Evolutionary conservation across 345 rosid species (phyloP).

Genomic region (Rhodomyrtus tomentosa): DNA sequence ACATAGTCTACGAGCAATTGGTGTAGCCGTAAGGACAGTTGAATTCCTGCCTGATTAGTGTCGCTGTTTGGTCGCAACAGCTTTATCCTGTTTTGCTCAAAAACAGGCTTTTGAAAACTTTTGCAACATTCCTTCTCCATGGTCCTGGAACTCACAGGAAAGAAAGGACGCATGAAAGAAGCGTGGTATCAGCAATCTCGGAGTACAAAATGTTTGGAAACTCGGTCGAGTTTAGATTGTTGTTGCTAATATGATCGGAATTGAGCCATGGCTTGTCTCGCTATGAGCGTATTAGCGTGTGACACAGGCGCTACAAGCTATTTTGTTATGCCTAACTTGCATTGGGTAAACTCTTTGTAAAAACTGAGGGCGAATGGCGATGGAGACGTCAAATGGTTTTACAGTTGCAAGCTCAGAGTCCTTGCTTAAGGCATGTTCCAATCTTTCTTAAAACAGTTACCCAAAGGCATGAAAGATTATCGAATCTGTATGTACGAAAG

Average conservation of each 20-base stretch:
- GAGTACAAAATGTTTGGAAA: background rate
- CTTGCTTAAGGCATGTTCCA: background rate
- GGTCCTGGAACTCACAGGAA: background rate
- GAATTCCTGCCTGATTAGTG: background rate
- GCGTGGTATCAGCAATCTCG: background rate
- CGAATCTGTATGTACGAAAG: background rate
- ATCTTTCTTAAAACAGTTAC: too few species aligned
- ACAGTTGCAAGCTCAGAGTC: background rate
- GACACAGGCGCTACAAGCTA: background rate
- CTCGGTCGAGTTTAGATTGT: background rate
- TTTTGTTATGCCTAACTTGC: background rate
- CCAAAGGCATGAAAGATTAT: background rate
- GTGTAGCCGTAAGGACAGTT: background rate
- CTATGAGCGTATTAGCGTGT: background rate
- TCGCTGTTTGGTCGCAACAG: background rate
- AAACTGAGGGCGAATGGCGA: background rate
- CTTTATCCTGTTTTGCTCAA: background rate
- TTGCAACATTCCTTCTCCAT: background rate
- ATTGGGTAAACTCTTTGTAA: background rate
- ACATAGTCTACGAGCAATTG: background rate
- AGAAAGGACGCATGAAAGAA: background rate
- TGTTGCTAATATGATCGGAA: background rate
- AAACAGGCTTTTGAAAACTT: background rate
- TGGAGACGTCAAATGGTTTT: background rate
- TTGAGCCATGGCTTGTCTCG: background rate